Conservation (phyloP, 2,329 filamentous ascomycete species). For the Fusarium tupiense region DNA sequence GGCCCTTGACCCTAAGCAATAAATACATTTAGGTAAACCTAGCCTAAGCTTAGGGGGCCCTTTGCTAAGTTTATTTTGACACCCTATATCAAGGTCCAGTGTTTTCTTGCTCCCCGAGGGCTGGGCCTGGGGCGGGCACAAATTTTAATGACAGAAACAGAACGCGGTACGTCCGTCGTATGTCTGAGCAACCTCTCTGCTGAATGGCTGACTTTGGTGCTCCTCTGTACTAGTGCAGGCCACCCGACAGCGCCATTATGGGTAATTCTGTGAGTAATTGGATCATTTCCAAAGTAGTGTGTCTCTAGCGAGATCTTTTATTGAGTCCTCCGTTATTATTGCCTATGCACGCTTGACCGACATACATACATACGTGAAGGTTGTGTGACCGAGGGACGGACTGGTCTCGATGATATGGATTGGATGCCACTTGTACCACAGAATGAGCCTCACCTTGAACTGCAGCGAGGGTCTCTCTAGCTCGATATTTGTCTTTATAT, state of each 20-base stretch:
- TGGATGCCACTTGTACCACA: conserved; percentile 1
- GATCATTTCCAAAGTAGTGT: conserved; percentile 6
- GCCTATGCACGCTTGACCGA: conserved; percentile 11
- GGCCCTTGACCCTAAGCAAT: too few species aligned
- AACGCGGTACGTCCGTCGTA: neutral
- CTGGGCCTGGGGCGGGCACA: neutral
- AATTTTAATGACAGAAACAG: conserved; percentile 25
- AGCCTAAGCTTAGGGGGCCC: too few species aligned
- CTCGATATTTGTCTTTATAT: neutral
- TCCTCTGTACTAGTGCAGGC: conserved; percentile 15
- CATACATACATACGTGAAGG: neutral
- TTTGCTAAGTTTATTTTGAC: too few species aligned
- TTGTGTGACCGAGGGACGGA: conserved; percentile 6
- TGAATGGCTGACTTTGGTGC: conserved; percentile 10
- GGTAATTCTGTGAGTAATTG: conserved; percentile 11
- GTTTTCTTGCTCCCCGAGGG: too few species aligned
- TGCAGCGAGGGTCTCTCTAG: neutral
- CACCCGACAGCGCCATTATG: conserved; percentile 10
- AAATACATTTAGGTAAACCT: too few species aligned
- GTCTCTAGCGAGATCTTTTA: conserved; percentile 19
- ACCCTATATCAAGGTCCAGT: too few species aligned
- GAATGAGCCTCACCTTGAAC: conserved; percentile 9
- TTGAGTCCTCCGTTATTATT: neutral
- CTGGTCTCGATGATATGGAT: conserved; percentile 3
- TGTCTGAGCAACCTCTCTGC: conserved; percentile 1